These are phyloP conservation scores for Eucalyptus shirleyi DNA, from an alignment of 345 rosid genomes.

Conservation along the genomic window DNA sequence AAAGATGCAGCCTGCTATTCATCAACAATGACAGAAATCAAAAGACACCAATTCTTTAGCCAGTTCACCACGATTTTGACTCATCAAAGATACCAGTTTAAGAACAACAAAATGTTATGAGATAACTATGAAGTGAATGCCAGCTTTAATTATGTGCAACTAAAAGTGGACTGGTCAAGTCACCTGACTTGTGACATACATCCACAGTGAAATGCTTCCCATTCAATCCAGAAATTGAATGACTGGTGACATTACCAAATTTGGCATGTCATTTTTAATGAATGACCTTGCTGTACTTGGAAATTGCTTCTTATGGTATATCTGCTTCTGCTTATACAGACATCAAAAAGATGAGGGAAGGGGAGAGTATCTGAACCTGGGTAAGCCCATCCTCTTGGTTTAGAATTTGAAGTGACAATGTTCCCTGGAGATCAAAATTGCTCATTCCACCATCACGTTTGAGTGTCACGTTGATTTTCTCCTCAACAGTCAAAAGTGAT, in stretches of 20 bases:
- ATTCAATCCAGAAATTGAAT: neutral
- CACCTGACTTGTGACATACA: neutral
- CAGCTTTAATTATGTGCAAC: neutral
- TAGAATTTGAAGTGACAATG: constrained; percentile 89
- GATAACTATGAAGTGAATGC: neutral
- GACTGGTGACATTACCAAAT: neutral
- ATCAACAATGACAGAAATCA: neutral
- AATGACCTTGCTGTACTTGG: neutral
- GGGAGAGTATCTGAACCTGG: constrained; percentile 73
- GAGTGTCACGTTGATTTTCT: constrained; percentile 71
- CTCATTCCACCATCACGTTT: constrained; percentile 93
- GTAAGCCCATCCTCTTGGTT: constrained; percentile 92
- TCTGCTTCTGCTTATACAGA: neutral
- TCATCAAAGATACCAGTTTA: neutral
- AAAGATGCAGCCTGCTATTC: neutral
- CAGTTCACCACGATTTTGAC: neutral
- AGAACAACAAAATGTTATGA: neutral
- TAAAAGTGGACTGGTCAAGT: neutral
- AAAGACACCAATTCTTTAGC: neutral
- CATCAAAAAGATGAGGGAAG: neutral
- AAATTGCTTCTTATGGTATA: neutral
- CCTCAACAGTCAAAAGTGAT: constrained; percentile 83
- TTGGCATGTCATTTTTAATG: neutral
- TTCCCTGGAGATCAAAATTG: constrained; percentile 95
- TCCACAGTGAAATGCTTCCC: neutral